Evolutionary conservation across 2,329 filamentous ascomycete species (phyloP), one percentile per base, ranked within the genome.

Genomic region (Neurospora sp.): DNA sequence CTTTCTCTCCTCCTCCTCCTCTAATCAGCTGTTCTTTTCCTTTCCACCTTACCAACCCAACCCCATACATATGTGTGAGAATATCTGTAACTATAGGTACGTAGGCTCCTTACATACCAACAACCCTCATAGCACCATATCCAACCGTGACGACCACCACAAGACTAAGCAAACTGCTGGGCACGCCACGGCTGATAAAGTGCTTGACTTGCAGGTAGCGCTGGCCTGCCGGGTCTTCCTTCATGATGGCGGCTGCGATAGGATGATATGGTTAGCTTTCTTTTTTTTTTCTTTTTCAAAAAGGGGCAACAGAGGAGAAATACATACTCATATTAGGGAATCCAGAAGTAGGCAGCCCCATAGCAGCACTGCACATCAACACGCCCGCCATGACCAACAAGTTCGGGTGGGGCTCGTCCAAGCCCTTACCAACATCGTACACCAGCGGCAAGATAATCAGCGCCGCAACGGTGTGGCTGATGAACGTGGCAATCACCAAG

Each of bases 291-390:
- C 4, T 28, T 78, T 71, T 80, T 77, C 67, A 58, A 17, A 71
- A 68, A 70, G 39, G 38, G 58, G 58, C 71, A 28, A 23, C 4
- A 46, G 43, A 9, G 43, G 43, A 46, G 11, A 70, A 38, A 38
- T 66, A 91, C 93, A 86, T 88, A 97, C 94, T 99, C 96, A 99
- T 99, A 76, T 99, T 99, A 1, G 96, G 96, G 82, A 99, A 99
- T 9, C 96, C 96, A 78, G 91, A 95, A 0, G 96, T 99, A 2
- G 96, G 96, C 80, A 99, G 81, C 13, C 90, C 96, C 96, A 99
- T 99, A 2, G 93, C 96, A n/a, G 94, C 94, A 74, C 91, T 95
- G 78, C 96, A 97, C 93, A 99, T 99, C 73, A 99, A 82, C 11
- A 97, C 95, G 69, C 92, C 90, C 0, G 90, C 92, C 95, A 99